These are phyloP conservation scores for Ophiorrhiza pumila DNA, from an alignment of 257 asterid genomes.

Conservation along the genomic window DNA sequence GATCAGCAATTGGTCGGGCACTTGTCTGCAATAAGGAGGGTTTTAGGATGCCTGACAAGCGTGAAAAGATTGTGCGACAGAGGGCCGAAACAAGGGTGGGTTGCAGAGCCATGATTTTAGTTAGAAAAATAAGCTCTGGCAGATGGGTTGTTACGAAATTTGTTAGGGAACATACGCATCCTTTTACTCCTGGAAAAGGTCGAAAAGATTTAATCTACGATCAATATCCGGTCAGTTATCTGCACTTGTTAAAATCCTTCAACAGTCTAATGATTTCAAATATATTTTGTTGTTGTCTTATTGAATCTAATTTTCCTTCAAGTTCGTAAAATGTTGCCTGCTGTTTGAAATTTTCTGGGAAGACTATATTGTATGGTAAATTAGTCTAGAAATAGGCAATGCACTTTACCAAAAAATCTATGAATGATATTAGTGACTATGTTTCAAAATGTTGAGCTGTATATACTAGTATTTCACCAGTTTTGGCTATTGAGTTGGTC, in stretches of 20 bases:
- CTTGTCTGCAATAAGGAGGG: slow-evolving; percentile 99
- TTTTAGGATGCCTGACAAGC: slow-evolving; percentile 83
- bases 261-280: background rate
- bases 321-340: background rate
- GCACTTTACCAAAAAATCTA: background rate
- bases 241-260: background rate
- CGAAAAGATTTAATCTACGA: slow-evolving; percentile 80
- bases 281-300: background rate
- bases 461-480: background rate
- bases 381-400: background rate
- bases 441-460: background rate
- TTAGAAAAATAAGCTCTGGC: slow-evolving; percentile 76
- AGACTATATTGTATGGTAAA: background rate
- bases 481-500: background rate
- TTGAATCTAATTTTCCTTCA: background rate
- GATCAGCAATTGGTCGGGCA: slow-evolving; percentile 95
- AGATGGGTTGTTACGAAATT: slow-evolving; percentile 89
- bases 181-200: slow-evolving; percentile 83
- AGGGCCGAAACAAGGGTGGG: slow-evolving; percentile 98
- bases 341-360: background rate
- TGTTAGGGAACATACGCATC: slow-evolving; percentile 87
- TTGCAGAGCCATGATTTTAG: slow-evolving; percentile 94
- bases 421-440: background rate
- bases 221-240: slow-evolving; percentile 67
- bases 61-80: slow-evolving; percentile 88